A percentile compares a stretch with the other conserved stretches of the same genome.
Evolutionary conservation across 1,284 basidiomycete genomes (phyloP).

Genomic region (Sparassis latifolia): DNA sequence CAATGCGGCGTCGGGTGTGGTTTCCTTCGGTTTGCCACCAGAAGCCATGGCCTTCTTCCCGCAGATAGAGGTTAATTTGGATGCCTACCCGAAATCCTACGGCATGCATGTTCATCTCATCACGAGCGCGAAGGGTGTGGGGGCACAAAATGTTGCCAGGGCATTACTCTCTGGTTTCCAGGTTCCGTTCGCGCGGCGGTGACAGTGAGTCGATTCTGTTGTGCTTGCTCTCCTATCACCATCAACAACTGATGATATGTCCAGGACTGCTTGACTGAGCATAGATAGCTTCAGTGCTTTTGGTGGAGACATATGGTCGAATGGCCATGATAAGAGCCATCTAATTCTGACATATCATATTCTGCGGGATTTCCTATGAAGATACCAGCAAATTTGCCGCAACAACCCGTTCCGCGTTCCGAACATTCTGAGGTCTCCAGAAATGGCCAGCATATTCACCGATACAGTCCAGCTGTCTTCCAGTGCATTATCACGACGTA

Average conservation of each 20-base stretch:
- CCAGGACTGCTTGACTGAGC: no score
- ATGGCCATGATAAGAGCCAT: no score
- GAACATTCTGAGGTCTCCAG: no score
- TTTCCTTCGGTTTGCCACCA: slow-evolving; percentile 82
- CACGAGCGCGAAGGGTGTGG: slow-evolving; percentile 77
- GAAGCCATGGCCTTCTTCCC: slow-evolving; percentile 90
- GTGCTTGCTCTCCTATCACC: not conserved
- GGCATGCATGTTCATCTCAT: slow-evolving; percentile 92
- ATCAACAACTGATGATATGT: not conserved
- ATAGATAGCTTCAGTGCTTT: no score
- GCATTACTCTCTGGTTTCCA: slow-evolving; percentile 85
- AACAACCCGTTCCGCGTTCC: no score
- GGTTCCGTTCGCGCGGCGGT: slow-evolving; percentile 65
- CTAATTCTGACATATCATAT: no score
- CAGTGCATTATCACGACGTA: not conserved
- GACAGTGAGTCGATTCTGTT: slow-evolving; percentile 14
- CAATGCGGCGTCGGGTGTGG: slow-evolving; percentile 79
- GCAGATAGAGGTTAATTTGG: slow-evolving; percentile 88
- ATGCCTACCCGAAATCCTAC: slow-evolving; percentile 76
- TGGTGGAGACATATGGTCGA: no score
- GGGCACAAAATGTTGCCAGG: slow-evolving; percentile 82
- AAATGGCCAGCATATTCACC: not conserved
- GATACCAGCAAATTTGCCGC: no score
- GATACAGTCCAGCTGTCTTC: not conserved
- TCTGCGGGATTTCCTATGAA: no score